Evolutionary conservation across 164 flowering plant genomes (phyloP).

Genomic region (Hamamelis virginiana): DNA sequence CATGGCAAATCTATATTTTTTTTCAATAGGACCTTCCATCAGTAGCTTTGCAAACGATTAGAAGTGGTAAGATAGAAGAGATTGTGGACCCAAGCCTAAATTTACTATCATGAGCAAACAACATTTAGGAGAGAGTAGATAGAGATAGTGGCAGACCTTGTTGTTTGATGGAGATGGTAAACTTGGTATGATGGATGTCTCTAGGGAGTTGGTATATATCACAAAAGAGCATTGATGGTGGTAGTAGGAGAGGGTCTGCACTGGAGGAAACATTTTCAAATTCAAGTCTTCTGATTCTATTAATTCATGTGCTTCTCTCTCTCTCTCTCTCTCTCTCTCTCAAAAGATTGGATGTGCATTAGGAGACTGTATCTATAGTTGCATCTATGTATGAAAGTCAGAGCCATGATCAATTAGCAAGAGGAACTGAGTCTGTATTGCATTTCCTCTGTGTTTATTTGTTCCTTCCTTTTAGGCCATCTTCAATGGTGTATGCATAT

Average conservation of each 20-base stretch:
- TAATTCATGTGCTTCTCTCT: conserved; percentile 25
- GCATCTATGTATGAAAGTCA: too few species aligned
- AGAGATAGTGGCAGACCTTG: conserved; percentile 55
- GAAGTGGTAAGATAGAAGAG: conserved; percentile 65
- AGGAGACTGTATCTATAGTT: too few species aligned
- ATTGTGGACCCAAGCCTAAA: conserved; percentile 68
- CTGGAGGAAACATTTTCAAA: conserved; percentile 82
- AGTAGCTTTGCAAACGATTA: conserved; percentile 45
- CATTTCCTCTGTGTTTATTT: too few species aligned
- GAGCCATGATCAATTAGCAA: too few species aligned
- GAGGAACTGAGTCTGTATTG: too few species aligned
- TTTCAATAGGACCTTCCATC: conserved; percentile 34
- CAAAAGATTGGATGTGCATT: too few species aligned
- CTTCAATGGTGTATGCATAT: too few species aligned
- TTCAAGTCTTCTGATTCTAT: conserved; percentile 73
- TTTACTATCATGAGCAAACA: conserved; percentile 63
- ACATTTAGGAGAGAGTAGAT: conserved; percentile 46
- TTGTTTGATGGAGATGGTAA: conserved; percentile 60
- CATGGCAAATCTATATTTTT: too few species aligned
- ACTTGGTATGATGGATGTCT: conserved; percentile 58
- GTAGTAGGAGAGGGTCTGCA: conserved; percentile 41
- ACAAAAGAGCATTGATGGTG: conserved; percentile 40
- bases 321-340: too few species aligned
- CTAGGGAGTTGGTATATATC: conserved; percentile 51
- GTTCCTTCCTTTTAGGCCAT: too few species aligned